Base-by-base conservation (phyloP, 345 rosid genomes). In the Ceriops zippeliana region DNA sequence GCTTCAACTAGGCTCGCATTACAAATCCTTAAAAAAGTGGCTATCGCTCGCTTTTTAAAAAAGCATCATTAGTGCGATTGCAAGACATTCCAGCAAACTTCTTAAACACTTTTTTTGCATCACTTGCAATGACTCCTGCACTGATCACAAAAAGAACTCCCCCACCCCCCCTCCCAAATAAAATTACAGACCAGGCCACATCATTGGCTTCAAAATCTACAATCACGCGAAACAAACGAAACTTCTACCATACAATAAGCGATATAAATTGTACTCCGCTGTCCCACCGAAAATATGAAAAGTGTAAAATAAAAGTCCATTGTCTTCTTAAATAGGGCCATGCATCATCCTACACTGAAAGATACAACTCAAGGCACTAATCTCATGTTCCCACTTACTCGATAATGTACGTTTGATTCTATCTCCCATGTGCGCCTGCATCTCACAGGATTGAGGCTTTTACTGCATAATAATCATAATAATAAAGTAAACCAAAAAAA, bases 391-490 rank as follows among this genome's bases (percentile, higher is more conserved):
- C n/a, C 6, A 79, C 88, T 73, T 75, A 95, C 99, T 80, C 93
- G 83, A 70, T 91, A 91, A 58, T 93, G 96, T 24, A 93, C 96
- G 79, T 86, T 86, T 87, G 82, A 93, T 65, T 69, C 46, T 86
- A 57, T 91, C 97, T 37, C 99, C 99, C 84, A 87, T 89, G 78
- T 88, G 99, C 59, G 97, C 97, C 82, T 86, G 91, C 72, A 84
- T n/a, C 46, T 91, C 93, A 70, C 96, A 93, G 68, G 80, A 67
- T 73, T 73, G 65, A 2, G 97, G 99, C 83, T 85, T 92, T 62
- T 63, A 62, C 96, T 90, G 92, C 26, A 61, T 22, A 22, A 22
- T 22, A 22, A 22, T 22, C 24, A 22, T 22, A 22, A 22, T 22
- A 22, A 22, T 22, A 22, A 22, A 22, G 24, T 22, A 22, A 22